A percentile compares a stretch with the other conserved stretches of the same genome.
phyloP scores from a whole-genome alignment of 108 stramenopile genomes.

The Pseudonitzschia pungens region DNA sequence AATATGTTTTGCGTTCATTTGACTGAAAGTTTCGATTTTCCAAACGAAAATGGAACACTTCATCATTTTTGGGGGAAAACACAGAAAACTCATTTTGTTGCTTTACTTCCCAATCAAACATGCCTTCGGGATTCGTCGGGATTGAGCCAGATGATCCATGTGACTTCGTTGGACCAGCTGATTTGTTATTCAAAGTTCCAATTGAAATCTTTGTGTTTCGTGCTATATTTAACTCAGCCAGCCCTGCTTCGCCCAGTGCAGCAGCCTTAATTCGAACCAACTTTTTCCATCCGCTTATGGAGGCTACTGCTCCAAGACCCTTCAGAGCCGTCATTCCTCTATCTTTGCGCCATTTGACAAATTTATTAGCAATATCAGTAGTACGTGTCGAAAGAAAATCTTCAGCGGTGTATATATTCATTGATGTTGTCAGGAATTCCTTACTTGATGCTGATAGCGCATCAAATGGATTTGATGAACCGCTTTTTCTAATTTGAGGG shows the following conservation, averaged over 20 bases:
- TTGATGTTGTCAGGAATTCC: slow-evolving; percentile 13
- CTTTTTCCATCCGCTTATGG: slow-evolving; percentile 56
- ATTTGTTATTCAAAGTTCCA: not conserved
- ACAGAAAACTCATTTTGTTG: not conserved
- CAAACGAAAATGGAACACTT: not conserved
- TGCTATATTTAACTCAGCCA: slow-evolving; percentile 7
- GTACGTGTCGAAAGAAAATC: slow-evolving; percentile 45
- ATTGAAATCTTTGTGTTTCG: not conserved
- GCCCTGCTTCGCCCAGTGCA: slow-evolving; percentile 1
- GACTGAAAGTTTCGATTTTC: not conserved
- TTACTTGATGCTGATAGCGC: slow-evolving; percentile 21
- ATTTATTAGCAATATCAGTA: slow-evolving; percentile 40
- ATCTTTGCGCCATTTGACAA: slow-evolving; percentile 34
- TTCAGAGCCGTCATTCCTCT: slow-evolving; percentile 42
- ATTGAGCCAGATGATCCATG: not conserved
- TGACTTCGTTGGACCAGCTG: not conserved
- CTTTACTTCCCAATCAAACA: not conserved
- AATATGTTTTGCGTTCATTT: not conserved
- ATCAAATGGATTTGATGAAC: slow-evolving; percentile 21
- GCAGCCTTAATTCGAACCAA: slow-evolving; percentile 37
- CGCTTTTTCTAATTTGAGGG: not conserved
- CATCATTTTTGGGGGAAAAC: not conserved
- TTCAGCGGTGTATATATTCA: slow-evolving; percentile 42
- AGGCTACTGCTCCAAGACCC: slow-evolving; percentile 54
- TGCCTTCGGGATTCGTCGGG: not conserved